These are phyloP conservation scores for Diplodia seriata DNA, from an alignment of 2,329 filamentous ascomycete genomes.

Conservation along the genomic window DNA sequence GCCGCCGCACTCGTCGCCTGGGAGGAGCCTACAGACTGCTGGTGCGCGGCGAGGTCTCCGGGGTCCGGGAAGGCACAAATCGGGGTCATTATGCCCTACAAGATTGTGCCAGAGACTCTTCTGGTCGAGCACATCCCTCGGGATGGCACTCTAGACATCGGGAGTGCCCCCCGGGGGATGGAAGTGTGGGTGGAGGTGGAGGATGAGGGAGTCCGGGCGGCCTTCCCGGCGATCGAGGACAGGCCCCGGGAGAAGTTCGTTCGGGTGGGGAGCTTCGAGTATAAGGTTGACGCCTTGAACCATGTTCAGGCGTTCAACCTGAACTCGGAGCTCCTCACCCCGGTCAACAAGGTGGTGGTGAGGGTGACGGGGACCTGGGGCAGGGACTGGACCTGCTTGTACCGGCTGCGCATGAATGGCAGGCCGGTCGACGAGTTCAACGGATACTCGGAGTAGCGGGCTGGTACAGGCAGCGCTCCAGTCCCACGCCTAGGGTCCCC, in stretches of 20 bases:
- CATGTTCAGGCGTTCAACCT: constrained; percentile 53
- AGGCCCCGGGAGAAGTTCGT: constrained; percentile 41
- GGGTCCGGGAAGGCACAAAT: constrained; percentile 66
- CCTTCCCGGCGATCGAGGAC: constrained; percentile 51
- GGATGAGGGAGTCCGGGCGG: constrained; percentile 40
- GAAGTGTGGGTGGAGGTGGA: constrained; percentile 54
- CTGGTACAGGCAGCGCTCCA: constrained; percentile 14
- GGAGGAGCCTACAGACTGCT: constrained; percentile 85
- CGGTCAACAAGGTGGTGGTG: constrained; percentile 48
- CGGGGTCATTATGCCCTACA: constrained; percentile 57
- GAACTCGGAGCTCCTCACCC: constrained; percentile 37
- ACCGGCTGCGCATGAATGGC: constrained; percentile 55
- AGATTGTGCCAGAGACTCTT: constrained; percentile 49
- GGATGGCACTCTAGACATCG: constrained; percentile 48
- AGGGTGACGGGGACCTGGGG: constrained; percentile 55
- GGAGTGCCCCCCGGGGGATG: constrained; percentile 51
- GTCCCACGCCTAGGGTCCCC: constrained; percentile 1
- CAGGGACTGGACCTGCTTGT: constrained; percentile 54
- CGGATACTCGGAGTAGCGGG: constrained; percentile 7
- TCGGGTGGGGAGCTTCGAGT: constrained; percentile 51
- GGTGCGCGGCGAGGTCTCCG: constrained; percentile 67
- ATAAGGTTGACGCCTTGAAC: constrained; percentile 51
- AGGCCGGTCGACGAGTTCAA: constrained; percentile 32
- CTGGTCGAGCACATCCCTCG: constrained; percentile 57
- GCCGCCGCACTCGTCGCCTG: constrained; percentile 70